Base-by-base conservation (phyloP, 345 rosid species). In the sweet orange (Citrus sinensis) region DNA sequence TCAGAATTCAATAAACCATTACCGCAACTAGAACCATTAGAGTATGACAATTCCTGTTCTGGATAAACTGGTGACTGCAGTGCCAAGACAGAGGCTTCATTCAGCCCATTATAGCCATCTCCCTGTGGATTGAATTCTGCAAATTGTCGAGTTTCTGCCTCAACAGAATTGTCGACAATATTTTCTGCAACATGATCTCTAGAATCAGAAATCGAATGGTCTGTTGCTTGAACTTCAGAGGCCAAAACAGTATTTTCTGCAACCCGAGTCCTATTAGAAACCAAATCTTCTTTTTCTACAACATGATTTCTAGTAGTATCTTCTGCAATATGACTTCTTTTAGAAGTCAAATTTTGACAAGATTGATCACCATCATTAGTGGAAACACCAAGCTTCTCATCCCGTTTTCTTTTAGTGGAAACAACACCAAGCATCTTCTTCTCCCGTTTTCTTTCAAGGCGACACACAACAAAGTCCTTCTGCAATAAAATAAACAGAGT, bases 381-480 rank as follows among this genome's bases (percentile, higher is more conserved):
- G 49, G 49, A 42, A 42, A 14, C 4, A 30, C 4, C 3, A 11
- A 4, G 40, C 27, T 75, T 75, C 39, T 4, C 30, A 75, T 42
- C 49, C 49, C 49, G 16, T 42, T 42, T 42, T 42, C 49, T 42
- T 8, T 42, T 42, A 42, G 14, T 42, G 49, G 49, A 42, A 42
- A 42, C 49, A 42, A 51, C 20, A 51, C 56, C 56, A 16, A 16
- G 56, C 56, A 0, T 42, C 49, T 51, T 51, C 19, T 14, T 51
- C 6, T 29, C 40, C 34, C n/a, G 39, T 30, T 61, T 75, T 75
- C 46, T 75, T 13, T 30, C 67, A 2, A 75, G 4, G 14, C 78
- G 70, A 32, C 39, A 54, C 6, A 75, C 42, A 1, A 75, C 78
- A 32, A 42, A 64, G 19, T 75, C 78, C 70, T 49, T 63, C 78